A percentile compares a stretch with the other conserved stretches of the same genome.
These are phyloP conservation scores for Loxodes magnus DNA, from an alignment of 73 alveolate species.

Conservation along the genomic window DNA sequence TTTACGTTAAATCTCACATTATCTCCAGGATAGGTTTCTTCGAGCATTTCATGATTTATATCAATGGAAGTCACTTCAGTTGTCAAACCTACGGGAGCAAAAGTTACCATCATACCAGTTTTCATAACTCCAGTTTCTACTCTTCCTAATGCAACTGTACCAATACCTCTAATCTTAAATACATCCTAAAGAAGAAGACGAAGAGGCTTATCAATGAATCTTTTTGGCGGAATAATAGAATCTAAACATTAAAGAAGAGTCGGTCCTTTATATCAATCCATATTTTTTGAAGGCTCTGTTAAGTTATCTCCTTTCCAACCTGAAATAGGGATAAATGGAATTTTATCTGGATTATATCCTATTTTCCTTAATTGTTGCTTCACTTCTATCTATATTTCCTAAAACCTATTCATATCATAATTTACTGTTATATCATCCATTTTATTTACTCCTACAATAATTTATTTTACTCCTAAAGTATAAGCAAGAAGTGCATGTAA, in stretches of 20 bases:
- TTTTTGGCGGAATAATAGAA: slow-evolving; percentile 74
- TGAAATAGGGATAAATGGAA: slow-evolving; percentile 59
- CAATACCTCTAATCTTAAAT: slow-evolving; percentile 89
- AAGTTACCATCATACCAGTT: slow-evolving; percentile 77
- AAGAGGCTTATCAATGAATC: slow-evolving; percentile 87
- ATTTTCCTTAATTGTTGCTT: slow-evolving; percentile 49
- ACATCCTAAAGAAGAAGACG: slow-evolving; percentile 88
- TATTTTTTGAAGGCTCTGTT: slow-evolving; percentile 31
- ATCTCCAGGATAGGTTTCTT: slow-evolving; percentile 89
- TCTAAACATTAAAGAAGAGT: slow-evolving; percentile 80
- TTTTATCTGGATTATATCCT: slow-evolving; percentile 33
- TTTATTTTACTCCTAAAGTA: slow-evolving; percentile 69
- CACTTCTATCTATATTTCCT: slow-evolving; percentile 32
- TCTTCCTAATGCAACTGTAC: slow-evolving; percentile 93
- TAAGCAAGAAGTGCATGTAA: slow-evolving; percentile 66
- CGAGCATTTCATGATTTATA: slow-evolving; percentile 74
- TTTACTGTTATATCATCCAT: slow-evolving; percentile 57
- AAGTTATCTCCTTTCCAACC: slow-evolving; percentile 60
- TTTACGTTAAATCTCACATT: slow-evolving; percentile 72
- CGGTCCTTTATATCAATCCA: slow-evolving; percentile 69
- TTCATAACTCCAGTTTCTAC: slow-evolving; percentile 91
- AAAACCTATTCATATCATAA: slow-evolving; percentile 36
- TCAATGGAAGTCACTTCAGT: slow-evolving; percentile 79
- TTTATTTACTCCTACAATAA: slow-evolving; percentile 56
- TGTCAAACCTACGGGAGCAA: slow-evolving; percentile 70